Conservation (phyloP, 345 rosid species). For the Gossypium rotundifolium region DNA sequence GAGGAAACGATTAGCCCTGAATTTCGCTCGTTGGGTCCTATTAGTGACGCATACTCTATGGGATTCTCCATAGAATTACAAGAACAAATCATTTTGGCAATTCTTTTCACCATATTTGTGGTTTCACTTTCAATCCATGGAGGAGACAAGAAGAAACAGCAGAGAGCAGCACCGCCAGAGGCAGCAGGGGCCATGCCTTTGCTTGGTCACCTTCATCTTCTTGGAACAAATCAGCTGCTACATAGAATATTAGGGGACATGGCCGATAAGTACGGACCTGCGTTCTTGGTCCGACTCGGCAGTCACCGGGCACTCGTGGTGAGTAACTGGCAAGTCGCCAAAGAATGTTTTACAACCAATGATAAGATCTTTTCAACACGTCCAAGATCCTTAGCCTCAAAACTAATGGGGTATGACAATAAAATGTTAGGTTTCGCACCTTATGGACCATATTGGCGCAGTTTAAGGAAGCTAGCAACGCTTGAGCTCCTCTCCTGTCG, state of each 20-base stretch:
- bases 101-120: background rate
- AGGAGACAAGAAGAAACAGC: background rate
- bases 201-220: conserved; percentile 48
- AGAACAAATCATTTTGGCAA: background rate
- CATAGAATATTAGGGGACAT: conserved; percentile 34
- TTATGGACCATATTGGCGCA: conserved; percentile 53
- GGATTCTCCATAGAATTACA: background rate
- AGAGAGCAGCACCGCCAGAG: background rate
- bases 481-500: conserved; percentile 53
- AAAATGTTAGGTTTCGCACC: conserved; percentile 56
- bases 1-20: no score
- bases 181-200: conserved; percentile 39
- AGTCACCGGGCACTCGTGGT: conserved; percentile 37
- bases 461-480: conserved; percentile 48
- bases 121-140: background rate
- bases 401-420: conserved; percentile 55
- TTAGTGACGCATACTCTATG: background rate
- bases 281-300: conserved; percentile 42
- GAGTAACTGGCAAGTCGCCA: conserved; percentile 34
- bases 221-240: conserved; percentile 35
- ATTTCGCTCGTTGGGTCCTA: no score
- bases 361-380: conserved; percentile 57
- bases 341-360: conserved; percentile 51
- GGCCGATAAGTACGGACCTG: conserved; percentile 47
- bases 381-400: conserved; percentile 39